These are phyloP conservation scores for Alternaria alternata DNA, from an alignment of 2,329 filamentous ascomycete genomes.

Conservation along the genomic window DNA sequence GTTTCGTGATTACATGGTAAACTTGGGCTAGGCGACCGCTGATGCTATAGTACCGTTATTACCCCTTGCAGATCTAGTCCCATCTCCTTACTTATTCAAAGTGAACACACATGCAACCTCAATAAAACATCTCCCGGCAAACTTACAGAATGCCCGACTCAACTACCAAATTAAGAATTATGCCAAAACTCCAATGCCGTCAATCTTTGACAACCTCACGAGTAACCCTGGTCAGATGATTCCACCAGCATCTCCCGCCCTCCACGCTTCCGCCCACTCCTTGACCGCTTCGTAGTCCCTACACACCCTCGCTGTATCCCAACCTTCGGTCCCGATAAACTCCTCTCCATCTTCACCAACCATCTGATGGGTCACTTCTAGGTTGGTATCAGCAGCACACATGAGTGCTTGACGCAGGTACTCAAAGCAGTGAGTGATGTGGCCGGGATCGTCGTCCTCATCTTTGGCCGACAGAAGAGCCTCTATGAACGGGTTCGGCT, in stretches of 20 bases:
- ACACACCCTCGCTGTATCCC: conserved; percentile 35
- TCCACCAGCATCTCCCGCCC: neutral
- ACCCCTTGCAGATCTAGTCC: neutral
- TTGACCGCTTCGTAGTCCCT: conserved; percentile 33
- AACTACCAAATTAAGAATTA: neutral
- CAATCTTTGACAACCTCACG: neutral
- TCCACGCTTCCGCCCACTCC: conserved; percentile 35
- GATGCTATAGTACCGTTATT: neutral
- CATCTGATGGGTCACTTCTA: conserved; percentile 16
- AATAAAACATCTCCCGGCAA: neutral
- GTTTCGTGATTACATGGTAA: neutral
- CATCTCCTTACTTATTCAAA: neutral
- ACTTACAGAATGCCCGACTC: neutral
- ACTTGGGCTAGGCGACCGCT: neutral
- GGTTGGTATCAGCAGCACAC: conserved; percentile 36
- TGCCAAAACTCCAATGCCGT: neutral
- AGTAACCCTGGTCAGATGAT: neutral
- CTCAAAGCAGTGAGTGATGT: conserved; percentile 34
- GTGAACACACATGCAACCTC: neutral
- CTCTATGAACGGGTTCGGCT: conserved; percentile 10
- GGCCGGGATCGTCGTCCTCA: neutral
- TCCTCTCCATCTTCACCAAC: conserved; percentile 7
- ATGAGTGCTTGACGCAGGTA: conserved; percentile 37
- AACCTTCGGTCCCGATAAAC: conserved; percentile 14
- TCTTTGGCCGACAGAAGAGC: neutral